Percentiles rank a stretch among this genome's conserved stretches.
Evolutionary conservation across 2,329 filamentous ascomycete species (phyloP).

Genomic region (Penicillium sp.): DNA sequence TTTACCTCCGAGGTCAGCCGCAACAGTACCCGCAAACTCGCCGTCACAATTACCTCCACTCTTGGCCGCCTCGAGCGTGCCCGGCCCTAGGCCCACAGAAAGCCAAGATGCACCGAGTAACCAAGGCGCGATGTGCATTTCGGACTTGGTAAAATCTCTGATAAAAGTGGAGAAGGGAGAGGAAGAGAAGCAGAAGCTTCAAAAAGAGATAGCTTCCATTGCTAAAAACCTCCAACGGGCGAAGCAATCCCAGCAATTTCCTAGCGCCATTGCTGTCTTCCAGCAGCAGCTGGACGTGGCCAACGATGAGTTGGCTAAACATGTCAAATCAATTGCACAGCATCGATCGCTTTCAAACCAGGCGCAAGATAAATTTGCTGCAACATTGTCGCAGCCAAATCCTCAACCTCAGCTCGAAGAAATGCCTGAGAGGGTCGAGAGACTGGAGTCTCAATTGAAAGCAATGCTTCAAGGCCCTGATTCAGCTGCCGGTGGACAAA

Average conservation of each 20-base stretch:
- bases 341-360: neutral
- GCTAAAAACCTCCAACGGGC: conserved; percentile 37
- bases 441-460: conserved; percentile 20
- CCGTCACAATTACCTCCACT: neutral
- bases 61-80: neutral
- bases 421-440: conserved; percentile 11
- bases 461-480: neutral
- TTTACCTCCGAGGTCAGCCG: neutral
- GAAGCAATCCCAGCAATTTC: conserved; percentile 20
- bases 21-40: neutral
- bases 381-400: neutral
- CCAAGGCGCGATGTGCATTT: neutral
- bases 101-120: neutral
- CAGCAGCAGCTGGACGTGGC: conserved; percentile 16
- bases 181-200: conserved; percentile 26
- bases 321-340: neutral
- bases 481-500: neutral
- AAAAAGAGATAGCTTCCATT: conserved; percentile 34
- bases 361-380: neutral
- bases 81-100: neutral
- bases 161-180: conserved; percentile 19
- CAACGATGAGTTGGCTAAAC: conserved; percentile 6
- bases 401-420: neutral
- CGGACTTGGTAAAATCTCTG: conserved; percentile 2
- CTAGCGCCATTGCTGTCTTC: conserved; percentile 24